Evolutionary conservation across 1,284 basidiomycete genomes (phyloP).

Genomic region (Apiotrichum veenhuisii): DNA sequence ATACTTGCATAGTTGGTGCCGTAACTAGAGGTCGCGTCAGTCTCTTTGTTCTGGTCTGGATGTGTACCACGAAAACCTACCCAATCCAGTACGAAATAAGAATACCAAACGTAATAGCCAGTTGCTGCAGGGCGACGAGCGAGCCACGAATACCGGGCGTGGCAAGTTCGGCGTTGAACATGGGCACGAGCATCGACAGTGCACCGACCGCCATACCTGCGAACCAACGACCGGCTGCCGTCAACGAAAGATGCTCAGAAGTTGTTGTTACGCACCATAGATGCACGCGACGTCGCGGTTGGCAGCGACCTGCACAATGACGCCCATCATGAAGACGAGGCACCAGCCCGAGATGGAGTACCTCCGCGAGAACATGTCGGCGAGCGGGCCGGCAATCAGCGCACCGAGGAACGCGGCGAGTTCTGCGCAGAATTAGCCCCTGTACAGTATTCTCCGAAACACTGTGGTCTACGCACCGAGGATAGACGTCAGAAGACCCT

Average conservation of each 20-base stretch:
- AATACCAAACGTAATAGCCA: slow-evolving; percentile 66
- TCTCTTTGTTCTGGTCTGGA: too few relatives aligned
- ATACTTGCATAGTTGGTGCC: slow-evolving; percentile 8
- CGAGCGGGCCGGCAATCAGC: slow-evolving; percentile 41
- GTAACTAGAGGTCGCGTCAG: neutral
- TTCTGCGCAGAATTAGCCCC: slow-evolving; percentile 14
- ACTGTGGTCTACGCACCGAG: too few relatives aligned
- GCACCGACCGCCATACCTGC: slow-evolving; percentile 48
- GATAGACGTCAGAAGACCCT: slow-evolving; percentile 30
- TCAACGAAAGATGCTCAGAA: too few relatives aligned
- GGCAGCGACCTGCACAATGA: slow-evolving; percentile 39
- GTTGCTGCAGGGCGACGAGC: slow-evolving; percentile 73
- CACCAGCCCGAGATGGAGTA: slow-evolving; percentile 46
- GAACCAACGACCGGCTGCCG: slow-evolving; percentile 36
- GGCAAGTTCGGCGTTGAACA: slow-evolving; percentile 71
- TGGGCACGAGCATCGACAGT: slow-evolving; percentile 47
- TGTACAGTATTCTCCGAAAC: too few relatives aligned
- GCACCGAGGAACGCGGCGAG: slow-evolving; percentile 43
- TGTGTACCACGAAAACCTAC: too few relatives aligned
- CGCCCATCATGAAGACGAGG: slow-evolving; percentile 45
- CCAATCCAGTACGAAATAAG: slow-evolving; percentile 59
- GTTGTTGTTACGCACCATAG: slow-evolving; percentile 22
- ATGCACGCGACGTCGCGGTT: slow-evolving; percentile 35
- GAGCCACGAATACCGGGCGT: slow-evolving; percentile 78
- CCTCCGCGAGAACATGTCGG: slow-evolving; percentile 45